These are phyloP conservation scores for Populus trichocarpa DNA, from an alignment of 441 rosid genomes.

Conservation along the genomic window DNA sequence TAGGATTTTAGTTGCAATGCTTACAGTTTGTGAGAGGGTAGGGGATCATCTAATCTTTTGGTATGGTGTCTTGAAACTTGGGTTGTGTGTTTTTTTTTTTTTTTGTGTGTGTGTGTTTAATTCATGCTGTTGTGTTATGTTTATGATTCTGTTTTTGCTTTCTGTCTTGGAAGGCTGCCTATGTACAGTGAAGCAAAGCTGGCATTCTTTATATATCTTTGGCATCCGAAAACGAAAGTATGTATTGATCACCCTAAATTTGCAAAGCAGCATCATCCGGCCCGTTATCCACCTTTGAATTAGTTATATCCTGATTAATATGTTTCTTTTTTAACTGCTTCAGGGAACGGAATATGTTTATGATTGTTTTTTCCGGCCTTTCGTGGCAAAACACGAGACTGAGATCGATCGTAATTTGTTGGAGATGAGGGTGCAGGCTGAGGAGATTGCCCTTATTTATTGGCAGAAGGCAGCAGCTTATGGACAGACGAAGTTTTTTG, in stretches of 20 bases:
- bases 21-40: conserved; percentile 40
- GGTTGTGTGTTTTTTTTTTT: too few species aligned
- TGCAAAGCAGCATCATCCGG: not conserved
- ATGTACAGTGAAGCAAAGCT: conserved; percentile 62
- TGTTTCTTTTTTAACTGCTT: not conserved
- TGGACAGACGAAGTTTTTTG: too few species aligned
- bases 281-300: not conserved
- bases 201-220: conserved; percentile 60
- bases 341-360: conserved; percentile 59
- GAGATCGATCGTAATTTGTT: too few species aligned
- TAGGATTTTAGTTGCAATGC: conserved; percentile 46
- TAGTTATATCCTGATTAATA: not conserved
- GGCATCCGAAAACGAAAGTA: conserved; percentile 57
- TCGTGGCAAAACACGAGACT: too few species aligned
- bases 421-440: too few species aligned
- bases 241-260: not conserved
- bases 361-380: conserved; percentile 11
- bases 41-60: conserved; percentile 39
- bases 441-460: too few species aligned
- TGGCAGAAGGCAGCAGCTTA: too few species aligned
- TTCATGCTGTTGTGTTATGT: not conserved
- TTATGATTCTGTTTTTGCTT: not conserved
- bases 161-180: conserved; percentile 49
- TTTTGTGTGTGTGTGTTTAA: not conserved
- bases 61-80: conserved; percentile 11